These are phyloP conservation scores for Mitragyna speciosa DNA, from an alignment of 257 asterid genomes.

Conservation along the genomic window DNA sequence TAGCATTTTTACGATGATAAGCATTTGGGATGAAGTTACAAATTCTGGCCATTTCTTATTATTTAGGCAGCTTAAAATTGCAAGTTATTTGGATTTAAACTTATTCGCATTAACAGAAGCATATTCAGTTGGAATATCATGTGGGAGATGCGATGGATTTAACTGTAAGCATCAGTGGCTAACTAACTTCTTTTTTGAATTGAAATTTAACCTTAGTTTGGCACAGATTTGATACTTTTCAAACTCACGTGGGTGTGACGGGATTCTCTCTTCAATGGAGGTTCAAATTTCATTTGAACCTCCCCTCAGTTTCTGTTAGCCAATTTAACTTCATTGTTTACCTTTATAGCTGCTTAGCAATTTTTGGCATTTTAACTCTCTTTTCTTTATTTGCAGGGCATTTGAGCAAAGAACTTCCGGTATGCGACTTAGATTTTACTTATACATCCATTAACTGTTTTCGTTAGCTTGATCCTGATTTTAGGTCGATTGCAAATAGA, in stretches of 20 bases:
- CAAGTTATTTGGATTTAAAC: neutral
- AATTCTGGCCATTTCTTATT: neutral
- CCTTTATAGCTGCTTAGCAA: too few species aligned
- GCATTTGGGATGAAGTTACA: neutral
- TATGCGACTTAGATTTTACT: neutral
- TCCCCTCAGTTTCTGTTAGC: neutral
- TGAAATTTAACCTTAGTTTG: neutral
- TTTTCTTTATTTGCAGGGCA: constrained; percentile 1
- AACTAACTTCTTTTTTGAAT: too few species aligned
- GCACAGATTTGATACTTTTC: neutral
- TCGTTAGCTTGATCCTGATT: neutral
- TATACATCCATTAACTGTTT: too few species aligned
- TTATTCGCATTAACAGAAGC: neutral
- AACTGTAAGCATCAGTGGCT: neutral
- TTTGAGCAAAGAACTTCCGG: neutral
- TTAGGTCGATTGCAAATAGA: neutral
- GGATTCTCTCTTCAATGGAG: neutral
- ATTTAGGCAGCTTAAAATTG: neutral
- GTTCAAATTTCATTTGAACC: neutral
- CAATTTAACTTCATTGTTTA: neutral
- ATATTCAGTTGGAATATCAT: neutral
- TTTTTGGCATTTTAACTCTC: constrained; percentile 2
- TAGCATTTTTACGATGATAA: neutral
- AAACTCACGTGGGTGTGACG: too few species aligned
- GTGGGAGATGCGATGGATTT: neutral